Evolutionary conservation across 1,284 basidiomycete species (phyloP).

Genomic region (Austroboletus novae-zelandiae): DNA sequence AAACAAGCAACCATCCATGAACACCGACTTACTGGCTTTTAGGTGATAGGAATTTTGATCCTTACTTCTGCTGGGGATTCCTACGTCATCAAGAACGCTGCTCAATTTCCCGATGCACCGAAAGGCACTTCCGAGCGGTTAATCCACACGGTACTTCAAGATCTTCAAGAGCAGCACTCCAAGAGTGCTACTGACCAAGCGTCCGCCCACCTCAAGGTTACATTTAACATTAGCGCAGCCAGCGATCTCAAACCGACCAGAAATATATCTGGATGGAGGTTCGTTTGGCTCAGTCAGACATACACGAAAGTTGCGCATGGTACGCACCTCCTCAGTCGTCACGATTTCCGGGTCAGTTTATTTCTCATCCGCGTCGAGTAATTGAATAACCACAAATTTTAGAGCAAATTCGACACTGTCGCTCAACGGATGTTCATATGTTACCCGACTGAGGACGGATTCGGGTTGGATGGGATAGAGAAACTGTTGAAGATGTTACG

Average conservation of each 20-base stretch:
- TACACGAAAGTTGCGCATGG: slow-evolving; percentile 38
- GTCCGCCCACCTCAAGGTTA: slow-evolving; percentile 27
- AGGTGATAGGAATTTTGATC: slow-evolving; percentile 43
- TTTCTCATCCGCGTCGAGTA: not conserved
- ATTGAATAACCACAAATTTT: not conserved
- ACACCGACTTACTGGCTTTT: not conserved
- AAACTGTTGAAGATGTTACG: slow-evolving; percentile 35
- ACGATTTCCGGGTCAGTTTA: slow-evolving; percentile 40
- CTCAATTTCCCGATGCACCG: slow-evolving; percentile 44
- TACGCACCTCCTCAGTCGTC: slow-evolving; percentile 37
- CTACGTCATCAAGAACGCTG: slow-evolving; percentile 48
- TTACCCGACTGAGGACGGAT: slow-evolving; percentile 41
- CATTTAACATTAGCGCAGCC: slow-evolving; percentile 44
- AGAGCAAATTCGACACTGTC: slow-evolving; percentile 43
- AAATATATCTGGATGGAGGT: slow-evolving; percentile 44
- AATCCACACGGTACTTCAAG: slow-evolving; percentile 41
- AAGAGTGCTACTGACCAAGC: not conserved
- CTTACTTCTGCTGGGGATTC: slow-evolving; percentile 39
- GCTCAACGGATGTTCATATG: slow-evolving; percentile 44
- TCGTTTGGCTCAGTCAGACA: slow-evolving; percentile 38
- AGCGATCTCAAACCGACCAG: slow-evolving; percentile 35
- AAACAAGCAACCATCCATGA: not conserved
- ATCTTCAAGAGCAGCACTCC: slow-evolving; percentile 24
- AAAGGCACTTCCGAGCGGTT: slow-evolving; percentile 46
- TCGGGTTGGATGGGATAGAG: slow-evolving; percentile 41